Evolutionary conservation across 345 rosid species (phyloP).

Genomic region (Cardamine occulta): DNA sequence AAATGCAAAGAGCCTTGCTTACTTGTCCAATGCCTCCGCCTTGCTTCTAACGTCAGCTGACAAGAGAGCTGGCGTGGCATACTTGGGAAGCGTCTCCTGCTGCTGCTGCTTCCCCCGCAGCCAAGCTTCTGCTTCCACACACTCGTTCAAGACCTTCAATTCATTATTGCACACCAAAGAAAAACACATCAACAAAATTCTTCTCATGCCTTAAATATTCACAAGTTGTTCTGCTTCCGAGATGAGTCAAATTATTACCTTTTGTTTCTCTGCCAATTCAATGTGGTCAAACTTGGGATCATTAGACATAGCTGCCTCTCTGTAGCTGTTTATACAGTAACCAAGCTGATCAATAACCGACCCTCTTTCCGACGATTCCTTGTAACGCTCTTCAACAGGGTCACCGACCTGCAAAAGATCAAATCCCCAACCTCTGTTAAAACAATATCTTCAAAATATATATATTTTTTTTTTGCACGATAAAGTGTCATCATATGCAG

Average conservation of each 20-base stretch:
- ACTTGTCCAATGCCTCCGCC: slow-evolving; percentile 87
- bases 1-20: slow-evolving; percentile 21
- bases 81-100: slow-evolving; percentile 82
- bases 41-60: slow-evolving; percentile 80
- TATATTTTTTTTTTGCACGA: neutral
- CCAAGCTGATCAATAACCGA: slow-evolving; percentile 71
- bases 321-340: slow-evolving; percentile 78
- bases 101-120: slow-evolving; percentile 74
- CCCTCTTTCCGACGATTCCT: slow-evolving; percentile 74
- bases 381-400: slow-evolving; percentile 82
- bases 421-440: neutral
- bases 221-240: neutral
- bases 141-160: slow-evolving; percentile 79
- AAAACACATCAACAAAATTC: neutral
- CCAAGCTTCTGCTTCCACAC: slow-evolving; percentile 92
- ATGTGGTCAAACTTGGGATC: slow-evolving; percentile 96
- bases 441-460: neutral
- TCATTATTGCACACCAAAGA: slow-evolving; percentile 15
- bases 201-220: neutral
- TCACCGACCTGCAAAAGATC: slow-evolving; percentile 71
- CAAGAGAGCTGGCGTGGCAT: slow-evolving; percentile 66
- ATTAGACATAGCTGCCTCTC: slow-evolving; percentile 81
- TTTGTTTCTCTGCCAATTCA: slow-evolving; percentile 83
- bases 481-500: slow-evolving; percentile 1
- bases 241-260: slow-evolving; percentile 48